Evolutionary conservation across 1,284 basidiomycete genomes (phyloP), one percentile per base, ranked within the genome.

Genomic region (Pterula multifida): DNA sequence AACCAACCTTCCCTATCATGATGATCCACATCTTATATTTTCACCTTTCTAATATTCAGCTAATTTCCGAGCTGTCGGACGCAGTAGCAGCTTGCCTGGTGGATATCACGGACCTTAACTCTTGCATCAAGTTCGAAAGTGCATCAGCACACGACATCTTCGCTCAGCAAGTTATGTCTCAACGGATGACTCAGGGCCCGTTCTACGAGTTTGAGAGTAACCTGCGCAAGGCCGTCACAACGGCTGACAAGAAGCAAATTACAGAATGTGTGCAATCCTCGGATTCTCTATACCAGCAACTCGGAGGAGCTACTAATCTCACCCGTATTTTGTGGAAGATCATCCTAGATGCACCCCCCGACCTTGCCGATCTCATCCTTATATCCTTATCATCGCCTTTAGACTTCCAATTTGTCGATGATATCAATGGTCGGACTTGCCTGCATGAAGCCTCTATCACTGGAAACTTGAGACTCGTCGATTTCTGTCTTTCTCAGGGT

Each of bases 1-100:
- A 51, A 36, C 75, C 61, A 13, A 48, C 48, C 51, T 55, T 54
- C 28, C 39, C 49, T 44, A n/a, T n/a, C n/a, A n/a, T n/a, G n/a
- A n/a, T n/a, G 17, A 48, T 32, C 36, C 36, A 17, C 48, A 32
- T 49, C 36, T 47, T 24, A 49, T 26, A 25, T 54, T 22, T 51
- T 56, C 53, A 53, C 22, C 56, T 55, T 47, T n/a, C n/a, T n/a
- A n/a, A n/a, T n/a, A n/a, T n/a, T 36, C 55, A 87, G 79, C 89
- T 98, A 60, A 95, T 99, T 54, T 89, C 93, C 47, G 93, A 97
- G 63, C 75, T 98, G 45, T 90, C 93, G 42, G 94, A 98, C 61
- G 90, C 91, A 3, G 95, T 97, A 12, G 87, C 96, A 0, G 83
- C 90, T 45, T 97, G 95, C 64, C 75, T 98, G 24, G 72, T 97